These are phyloP conservation scores for Penicillium freii DNA, from an alignment of 2,329 filamentous ascomycete species.

Conservation along the genomic window DNA sequence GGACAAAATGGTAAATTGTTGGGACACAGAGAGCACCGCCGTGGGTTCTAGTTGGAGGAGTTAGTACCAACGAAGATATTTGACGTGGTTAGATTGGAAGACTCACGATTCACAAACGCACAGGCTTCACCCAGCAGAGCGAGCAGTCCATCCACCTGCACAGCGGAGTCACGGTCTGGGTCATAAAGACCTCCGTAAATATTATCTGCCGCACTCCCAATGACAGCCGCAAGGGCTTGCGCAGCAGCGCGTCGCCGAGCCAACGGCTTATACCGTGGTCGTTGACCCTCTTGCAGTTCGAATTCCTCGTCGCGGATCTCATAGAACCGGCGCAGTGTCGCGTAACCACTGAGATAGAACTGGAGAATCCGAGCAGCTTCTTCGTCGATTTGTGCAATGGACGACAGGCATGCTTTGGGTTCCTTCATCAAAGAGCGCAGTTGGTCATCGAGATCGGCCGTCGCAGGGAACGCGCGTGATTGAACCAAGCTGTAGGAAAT, in stretches of 20 bases:
- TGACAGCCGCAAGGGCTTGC: constrained; percentile 73
- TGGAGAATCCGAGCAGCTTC: constrained; percentile 82
- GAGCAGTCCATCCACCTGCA: constrained; percentile 83
- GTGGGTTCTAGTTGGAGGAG: constrained; percentile 46
- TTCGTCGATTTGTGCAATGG: constrained; percentile 70
- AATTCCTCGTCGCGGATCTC: constrained; percentile 74
- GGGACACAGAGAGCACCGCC: constrained; percentile 63
- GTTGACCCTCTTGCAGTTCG: constrained; percentile 37
- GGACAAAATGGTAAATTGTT: constrained; percentile 73
- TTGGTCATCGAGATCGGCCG: constrained; percentile 68
- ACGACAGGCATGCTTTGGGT: constrained; percentile 68
- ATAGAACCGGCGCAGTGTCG: constrained; percentile 85
- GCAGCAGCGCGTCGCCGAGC: constrained; percentile 68
- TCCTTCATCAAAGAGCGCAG: constrained; percentile 68
- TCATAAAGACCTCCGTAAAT: constrained; percentile 91
- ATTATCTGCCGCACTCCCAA: constrained; percentile 81
- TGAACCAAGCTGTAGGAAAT: constrained; percentile 85
- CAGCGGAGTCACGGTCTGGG: constrained; percentile 72
- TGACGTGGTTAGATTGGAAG: not conserved
- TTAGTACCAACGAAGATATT: constrained; percentile 13
- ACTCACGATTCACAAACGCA: constrained; percentile 65
- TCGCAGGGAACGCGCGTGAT: constrained; percentile 73
- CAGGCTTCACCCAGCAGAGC: constrained; percentile 80
- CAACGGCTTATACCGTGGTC: constrained; percentile 51
- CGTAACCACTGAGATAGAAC: constrained; percentile 85